A percentile compares a stretch with the other conserved stretches of the same genome.
phyloP scores from a whole-genome alignment of 1,284 basidiomycete species.

The Cutaneotrichosporon sp. region DNA sequence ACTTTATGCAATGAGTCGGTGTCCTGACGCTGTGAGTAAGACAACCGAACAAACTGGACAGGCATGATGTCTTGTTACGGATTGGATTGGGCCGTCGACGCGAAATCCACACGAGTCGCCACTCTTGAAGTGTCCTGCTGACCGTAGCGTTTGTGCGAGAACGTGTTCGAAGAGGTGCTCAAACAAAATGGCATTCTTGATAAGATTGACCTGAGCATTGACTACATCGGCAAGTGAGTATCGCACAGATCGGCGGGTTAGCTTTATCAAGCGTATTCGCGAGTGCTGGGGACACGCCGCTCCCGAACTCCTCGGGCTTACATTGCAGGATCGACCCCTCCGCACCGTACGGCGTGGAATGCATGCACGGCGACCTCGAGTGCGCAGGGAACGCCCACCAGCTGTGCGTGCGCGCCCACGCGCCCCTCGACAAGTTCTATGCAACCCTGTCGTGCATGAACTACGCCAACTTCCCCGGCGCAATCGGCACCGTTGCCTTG shows the following conservation, averaged over 20 bases:
- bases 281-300: too few species aligned
- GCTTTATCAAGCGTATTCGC: too few species aligned
- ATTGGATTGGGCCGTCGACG: too few species aligned
- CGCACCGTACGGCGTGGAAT: conserved; percentile 65
- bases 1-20: conserved; percentile 47
- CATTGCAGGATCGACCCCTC: conserved; percentile 58
- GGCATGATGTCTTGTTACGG: neutral
- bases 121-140: neutral
- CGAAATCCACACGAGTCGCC: neutral
- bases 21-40: conserved; percentile 46
- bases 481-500: conserved; percentile 63
- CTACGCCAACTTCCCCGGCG: conserved; percentile 56
- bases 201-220: conserved; percentile 65
- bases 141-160: conserved; percentile 57
- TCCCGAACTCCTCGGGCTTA: neutral
- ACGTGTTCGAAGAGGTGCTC: conserved; percentile 66
- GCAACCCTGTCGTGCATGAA: conserved; percentile 70
- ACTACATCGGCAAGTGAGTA: conserved; percentile 70
- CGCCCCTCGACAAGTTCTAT: conserved; percentile 57
- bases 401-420: conserved; percentile 59
- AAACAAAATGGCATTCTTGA: conserved; percentile 53
- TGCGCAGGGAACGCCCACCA: conserved; percentile 77
- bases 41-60: too few species aligned
- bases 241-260: too few species aligned
- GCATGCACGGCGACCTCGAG: conserved; percentile 71